Evolutionary conservation across 441 rosid genomes (phyloP).

Genomic region (Syzygium malaccense): DNA sequence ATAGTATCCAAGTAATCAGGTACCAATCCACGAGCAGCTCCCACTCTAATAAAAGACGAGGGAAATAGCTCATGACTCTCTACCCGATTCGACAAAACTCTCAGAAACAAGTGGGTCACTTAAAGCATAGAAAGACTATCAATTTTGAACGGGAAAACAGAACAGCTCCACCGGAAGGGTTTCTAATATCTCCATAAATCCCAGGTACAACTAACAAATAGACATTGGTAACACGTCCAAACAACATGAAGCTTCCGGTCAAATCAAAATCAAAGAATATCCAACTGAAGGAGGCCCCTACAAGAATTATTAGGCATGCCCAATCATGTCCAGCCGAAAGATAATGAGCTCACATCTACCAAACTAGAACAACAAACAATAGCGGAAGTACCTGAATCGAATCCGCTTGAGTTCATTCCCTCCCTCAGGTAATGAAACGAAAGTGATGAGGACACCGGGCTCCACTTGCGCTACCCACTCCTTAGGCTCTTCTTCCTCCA

Average conservation of each 20-base stretch:
- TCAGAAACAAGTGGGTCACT: background rate
- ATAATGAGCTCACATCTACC: background rate
- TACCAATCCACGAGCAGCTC: slow-evolving; percentile 5
- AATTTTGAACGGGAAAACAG: background rate
- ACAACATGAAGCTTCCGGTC: slow-evolving; percentile 11
- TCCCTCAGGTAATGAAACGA: slow-evolving; percentile 69
- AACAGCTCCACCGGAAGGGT: slow-evolving; percentile 1
- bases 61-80: background rate
- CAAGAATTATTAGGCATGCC: background rate
- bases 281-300: background rate
- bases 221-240: background rate
- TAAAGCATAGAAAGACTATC: slow-evolving; percentile 8
- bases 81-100: slow-evolving; percentile 5
- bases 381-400: slow-evolving; percentile 58
- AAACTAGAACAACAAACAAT: background rate
- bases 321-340: background rate
- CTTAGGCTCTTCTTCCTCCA: slow-evolving; percentile 82
- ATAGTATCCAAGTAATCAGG: background rate
- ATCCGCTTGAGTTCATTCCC: slow-evolving; percentile 87
- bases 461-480: slow-evolving; percentile 98
- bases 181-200: background rate
- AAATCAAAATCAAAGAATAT: background rate
- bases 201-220: slow-evolving; percentile 1
- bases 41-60: background rate
- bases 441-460: slow-evolving; percentile 88